Conservation (phyloP, 2,329 filamentous ascomycete species). For the Apiospora kogelbergensis region DNA sequence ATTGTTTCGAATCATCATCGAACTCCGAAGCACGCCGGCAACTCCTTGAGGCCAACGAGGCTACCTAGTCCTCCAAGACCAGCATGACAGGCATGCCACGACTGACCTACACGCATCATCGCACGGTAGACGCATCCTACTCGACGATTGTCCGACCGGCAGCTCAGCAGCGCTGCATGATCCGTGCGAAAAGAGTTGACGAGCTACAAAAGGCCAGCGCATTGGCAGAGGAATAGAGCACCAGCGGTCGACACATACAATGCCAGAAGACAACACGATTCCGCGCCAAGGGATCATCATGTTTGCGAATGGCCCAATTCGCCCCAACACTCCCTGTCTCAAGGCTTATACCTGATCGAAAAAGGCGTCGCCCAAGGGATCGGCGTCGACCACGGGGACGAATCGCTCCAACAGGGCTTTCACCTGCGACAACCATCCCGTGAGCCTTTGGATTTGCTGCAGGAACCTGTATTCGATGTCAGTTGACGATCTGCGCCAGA, state of each 20-base stretch:
- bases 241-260: not conserved
- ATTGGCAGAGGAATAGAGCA: not conserved
- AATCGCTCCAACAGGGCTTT: not conserved
- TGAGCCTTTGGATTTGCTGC: slow-evolving; percentile 1
- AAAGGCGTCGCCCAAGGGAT: not conserved
- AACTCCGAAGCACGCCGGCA: no score
- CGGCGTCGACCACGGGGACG: not conserved
- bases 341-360: not conserved
- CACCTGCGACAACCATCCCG: slow-evolving; percentile 6
- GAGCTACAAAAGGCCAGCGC: not conserved
- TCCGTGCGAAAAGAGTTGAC: no score
- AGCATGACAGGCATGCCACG: no score
- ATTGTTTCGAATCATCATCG: no score
- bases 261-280: not conserved
- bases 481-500: not conserved
- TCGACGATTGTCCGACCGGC: no score
- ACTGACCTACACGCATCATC: no score
- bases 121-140: no score
- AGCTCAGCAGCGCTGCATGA: no score
- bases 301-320: not conserved
- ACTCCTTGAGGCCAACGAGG: no score
- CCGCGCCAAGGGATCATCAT: not conserved
- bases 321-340: not conserved
- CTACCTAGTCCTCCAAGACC: no score
- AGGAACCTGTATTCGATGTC: slow-evolving; percentile 2